These are phyloP conservation scores for Angomonas ambiguus DNA, from an alignment of 208 protist species.

Conservation along the genomic window DNA sequence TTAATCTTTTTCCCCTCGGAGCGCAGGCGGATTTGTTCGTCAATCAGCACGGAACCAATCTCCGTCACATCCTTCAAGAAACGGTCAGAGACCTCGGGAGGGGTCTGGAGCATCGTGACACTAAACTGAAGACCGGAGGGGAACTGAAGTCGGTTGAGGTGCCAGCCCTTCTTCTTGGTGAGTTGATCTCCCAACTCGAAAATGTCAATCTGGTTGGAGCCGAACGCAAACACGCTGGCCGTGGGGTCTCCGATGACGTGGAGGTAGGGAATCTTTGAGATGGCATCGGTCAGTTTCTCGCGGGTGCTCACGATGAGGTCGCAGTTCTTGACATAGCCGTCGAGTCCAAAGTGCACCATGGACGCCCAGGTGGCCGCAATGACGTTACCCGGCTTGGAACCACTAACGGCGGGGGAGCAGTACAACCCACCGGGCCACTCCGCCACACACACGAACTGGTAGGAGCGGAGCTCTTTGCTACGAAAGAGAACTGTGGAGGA, in stretches of 20 bases:
- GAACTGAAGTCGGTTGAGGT: constrained; percentile 93
- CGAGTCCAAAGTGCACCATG: constrained; percentile 90
- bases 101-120: constrained; percentile 87
- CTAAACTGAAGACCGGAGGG: constrained; percentile 91
- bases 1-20: constrained; percentile 32
- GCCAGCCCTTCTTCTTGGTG: constrained; percentile 82
- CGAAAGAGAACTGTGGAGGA: constrained; percentile 95
- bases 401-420: constrained; percentile 94
- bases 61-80: constrained; percentile 77
- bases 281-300: constrained; percentile 65
- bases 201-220: constrained; percentile 84
- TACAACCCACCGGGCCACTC: constrained; percentile 99
- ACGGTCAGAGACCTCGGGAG: constrained; percentile 48
- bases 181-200: constrained; percentile 86
- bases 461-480: constrained; percentile 77
- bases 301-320: constrained; percentile 75
- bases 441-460: constrained; percentile 94
- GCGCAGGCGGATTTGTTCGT: constrained; percentile 26
- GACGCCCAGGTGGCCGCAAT: constrained; percentile 96
- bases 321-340: constrained; percentile 84
- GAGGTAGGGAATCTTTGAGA: constrained; percentile 64
- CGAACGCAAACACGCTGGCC: constrained; percentile 88
- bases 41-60: constrained; percentile 37
- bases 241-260: constrained; percentile 83
- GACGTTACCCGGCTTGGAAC: constrained; percentile 92